Evolutionary conservation across 371 early-diverging fungal species (phyloP).

Genomic region (Mucor lusitanicus): DNA sequence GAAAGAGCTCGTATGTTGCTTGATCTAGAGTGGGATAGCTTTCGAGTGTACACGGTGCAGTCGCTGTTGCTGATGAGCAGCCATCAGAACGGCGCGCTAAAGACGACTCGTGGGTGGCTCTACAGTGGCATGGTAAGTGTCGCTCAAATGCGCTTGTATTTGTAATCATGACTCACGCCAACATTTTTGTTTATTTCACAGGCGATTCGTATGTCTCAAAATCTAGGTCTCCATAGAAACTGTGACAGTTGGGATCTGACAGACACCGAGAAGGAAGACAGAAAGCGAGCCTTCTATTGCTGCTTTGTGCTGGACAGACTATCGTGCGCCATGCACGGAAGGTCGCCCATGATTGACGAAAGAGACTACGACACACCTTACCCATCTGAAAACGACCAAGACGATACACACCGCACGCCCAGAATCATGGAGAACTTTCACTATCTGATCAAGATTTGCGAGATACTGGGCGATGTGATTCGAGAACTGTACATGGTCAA

Average conservation of each 20-base stretch:
- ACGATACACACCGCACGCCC: constrained; percentile 30
- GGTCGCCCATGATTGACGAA: constrained; percentile 52
- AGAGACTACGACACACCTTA: constrained; percentile 52
- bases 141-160: not conserved
- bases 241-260: constrained; percentile 55
- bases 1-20: constrained; percentile 46
- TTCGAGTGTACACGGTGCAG: constrained; percentile 44
- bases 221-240: constrained; percentile 61
- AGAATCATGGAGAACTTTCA: constrained; percentile 44
- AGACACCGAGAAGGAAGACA: constrained; percentile 51
- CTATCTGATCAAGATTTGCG: constrained; percentile 44
- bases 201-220: constrained; percentile 67
- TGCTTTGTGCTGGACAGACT: constrained; percentile 65
- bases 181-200: constrained; percentile 1
- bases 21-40: constrained; percentile 46
- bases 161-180: not conserved
- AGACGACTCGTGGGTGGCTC: constrained; percentile 49
- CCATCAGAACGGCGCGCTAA: constrained; percentile 51
- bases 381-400: constrained; percentile 43
- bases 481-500: constrained; percentile 50
- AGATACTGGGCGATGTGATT: constrained; percentile 44
- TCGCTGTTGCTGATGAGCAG: constrained; percentile 46
- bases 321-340: constrained; percentile 53
- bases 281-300: constrained; percentile 63
- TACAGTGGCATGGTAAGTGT: constrained; percentile 50